Conservation (phyloP, 2,329 filamentous ascomycete species). For the Didymella pomorum region DNA sequence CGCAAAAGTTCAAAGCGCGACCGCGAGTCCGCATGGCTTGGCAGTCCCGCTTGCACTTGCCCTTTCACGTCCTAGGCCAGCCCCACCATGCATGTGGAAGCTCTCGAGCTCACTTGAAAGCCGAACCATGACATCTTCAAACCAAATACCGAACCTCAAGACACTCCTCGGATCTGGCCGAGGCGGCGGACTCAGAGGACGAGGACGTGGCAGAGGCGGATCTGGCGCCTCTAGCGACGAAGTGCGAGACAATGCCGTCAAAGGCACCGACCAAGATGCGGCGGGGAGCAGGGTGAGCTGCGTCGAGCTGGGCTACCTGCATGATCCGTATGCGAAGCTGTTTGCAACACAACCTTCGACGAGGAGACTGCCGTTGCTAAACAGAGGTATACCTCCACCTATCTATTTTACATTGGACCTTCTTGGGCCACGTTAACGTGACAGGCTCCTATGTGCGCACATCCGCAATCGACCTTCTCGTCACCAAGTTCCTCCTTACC, state of each 20-base stretch:
- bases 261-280: slow-evolving; percentile 91
- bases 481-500: slow-evolving; percentile 71
- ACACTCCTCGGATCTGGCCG: slow-evolving; percentile 63
- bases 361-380: slow-evolving; percentile 87
- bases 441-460: slow-evolving; percentile 93
- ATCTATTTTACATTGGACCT: accelerated
- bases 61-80: slow-evolving; percentile 26
- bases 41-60: slow-evolving; percentile 8
- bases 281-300: slow-evolving; percentile 88
- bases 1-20: slow-evolving; percentile 39
- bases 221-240: slow-evolving; percentile 37
- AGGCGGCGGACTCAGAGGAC: slow-evolving; percentile 57
- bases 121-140: slow-evolving; percentile 66
- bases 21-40: slow-evolving; percentile 1
- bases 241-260: slow-evolving; percentile 76
- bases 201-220: slow-evolving; percentile 52
- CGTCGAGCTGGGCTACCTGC: slow-evolving; percentile 82
- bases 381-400: slow-evolving; percentile 71
- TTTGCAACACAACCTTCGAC: slow-evolving; percentile 68
- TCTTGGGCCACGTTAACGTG: background rate
- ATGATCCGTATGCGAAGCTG: slow-evolving; percentile 77
- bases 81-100: slow-evolving; percentile 32
- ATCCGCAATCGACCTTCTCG: slow-evolving; percentile 78
- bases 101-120: slow-evolving; percentile 27
- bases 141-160: slow-evolving; percentile 80